Percentiles rank a stretch among this genome's conserved stretches.
phyloP scores from a whole-genome alignment of 176 grass and related monocot species.

The Eragrostis curvula region DNA sequence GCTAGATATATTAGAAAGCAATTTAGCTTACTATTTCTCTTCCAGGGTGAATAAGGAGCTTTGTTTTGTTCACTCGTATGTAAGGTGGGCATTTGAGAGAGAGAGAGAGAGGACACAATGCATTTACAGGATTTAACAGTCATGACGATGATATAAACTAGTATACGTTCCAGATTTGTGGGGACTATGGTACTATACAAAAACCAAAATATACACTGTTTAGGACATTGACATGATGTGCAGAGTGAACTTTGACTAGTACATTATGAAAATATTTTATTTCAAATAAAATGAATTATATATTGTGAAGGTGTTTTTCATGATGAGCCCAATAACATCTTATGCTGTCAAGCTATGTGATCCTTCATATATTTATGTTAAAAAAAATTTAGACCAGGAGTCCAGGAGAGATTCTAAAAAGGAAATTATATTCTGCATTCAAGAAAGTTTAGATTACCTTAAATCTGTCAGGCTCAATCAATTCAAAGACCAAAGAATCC shows the following conservation, averaged over 20 bases:
- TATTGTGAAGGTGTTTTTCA: background rate
- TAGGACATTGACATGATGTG: background rate
- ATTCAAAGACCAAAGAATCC: slow-evolving; percentile 90
- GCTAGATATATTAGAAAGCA: background rate
- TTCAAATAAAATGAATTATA: background rate
- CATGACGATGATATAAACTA: slow-evolving; percentile 16
- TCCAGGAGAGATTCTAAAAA: background rate
- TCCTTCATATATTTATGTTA: background rate
- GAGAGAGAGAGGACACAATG: background rate
- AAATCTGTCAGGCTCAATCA: slow-evolving; percentile 71
- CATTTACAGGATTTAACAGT: background rate
- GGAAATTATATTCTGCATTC: background rate
- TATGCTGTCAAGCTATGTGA: background rate
- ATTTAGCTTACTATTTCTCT: background rate
- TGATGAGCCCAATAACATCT: background rate
- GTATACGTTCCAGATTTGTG: background rate
- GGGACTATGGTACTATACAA: background rate
- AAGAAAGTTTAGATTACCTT: slow-evolving; percentile 57
- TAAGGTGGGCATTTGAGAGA: slow-evolving; percentile 3
- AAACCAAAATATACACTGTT: background rate
- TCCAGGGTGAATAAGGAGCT: background rate
- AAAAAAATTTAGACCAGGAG: background rate
- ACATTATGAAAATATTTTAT: background rate
- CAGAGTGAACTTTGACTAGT: background rate
- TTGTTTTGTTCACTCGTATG: slow-evolving; percentile 17